These are phyloP conservation scores for Caryopteris hybrid DNA, from an alignment of 305 asterid species.

Conservation along the genomic window DNA sequence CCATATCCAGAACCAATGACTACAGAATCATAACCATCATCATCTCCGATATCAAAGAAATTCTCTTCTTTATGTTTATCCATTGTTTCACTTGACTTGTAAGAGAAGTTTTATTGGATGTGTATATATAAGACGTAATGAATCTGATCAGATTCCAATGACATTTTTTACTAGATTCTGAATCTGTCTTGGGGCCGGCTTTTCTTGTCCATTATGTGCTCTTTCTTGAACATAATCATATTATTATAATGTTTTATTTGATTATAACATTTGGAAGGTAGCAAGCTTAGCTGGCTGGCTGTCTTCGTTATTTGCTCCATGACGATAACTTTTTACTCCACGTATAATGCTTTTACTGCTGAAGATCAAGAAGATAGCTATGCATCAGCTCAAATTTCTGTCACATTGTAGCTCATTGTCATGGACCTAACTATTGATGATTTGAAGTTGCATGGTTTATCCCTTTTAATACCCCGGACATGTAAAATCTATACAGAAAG, in stretches of 20 bases:
- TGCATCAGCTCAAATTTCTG: too few species aligned
- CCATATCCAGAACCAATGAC: constrained; percentile 58
- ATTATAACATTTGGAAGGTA: not conserved
- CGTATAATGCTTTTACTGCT: not conserved
- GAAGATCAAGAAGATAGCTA: not conserved
- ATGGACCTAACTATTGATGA: too few species aligned
- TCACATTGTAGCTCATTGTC: too few species aligned
- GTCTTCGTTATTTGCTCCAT: constrained; percentile 13
- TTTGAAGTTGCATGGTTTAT: too few species aligned
- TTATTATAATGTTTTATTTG: not conserved
- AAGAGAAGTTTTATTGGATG: not conserved
- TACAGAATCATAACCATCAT: constrained; percentile 39
- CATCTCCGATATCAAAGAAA: too few species aligned
- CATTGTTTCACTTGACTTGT: constrained; percentile 21
- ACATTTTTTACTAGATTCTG: not conserved
- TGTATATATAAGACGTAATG: not conserved
- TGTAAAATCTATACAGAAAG: too few species aligned
- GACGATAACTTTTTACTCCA: not conserved
- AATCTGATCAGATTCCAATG: not conserved
- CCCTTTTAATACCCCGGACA: too few species aligned
- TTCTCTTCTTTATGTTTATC: constrained; percentile 13
- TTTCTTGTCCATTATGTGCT: not conserved
- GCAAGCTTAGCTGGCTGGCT: not conserved
- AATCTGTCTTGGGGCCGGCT: not conserved
- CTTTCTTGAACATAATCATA: not conserved